Evolutionary conservation across 768 basidiomycete genomes (phyloP).

Genomic region (Agaricus blazei): DNA sequence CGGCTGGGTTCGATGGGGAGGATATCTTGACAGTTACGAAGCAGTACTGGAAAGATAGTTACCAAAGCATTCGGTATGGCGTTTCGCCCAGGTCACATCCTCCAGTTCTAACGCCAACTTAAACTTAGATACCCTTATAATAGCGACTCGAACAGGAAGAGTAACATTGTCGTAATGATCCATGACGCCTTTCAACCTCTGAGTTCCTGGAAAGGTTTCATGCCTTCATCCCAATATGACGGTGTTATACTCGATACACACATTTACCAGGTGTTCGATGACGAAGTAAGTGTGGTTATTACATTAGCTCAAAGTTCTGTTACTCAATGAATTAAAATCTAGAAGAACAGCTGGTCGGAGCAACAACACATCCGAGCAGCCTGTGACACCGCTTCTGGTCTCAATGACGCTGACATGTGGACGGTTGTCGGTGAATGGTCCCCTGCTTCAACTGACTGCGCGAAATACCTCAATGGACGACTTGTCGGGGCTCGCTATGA

Average conservation of each 20-base stretch:
- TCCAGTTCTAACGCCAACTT: background rate
- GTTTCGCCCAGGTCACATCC: background rate
- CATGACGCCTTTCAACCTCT: conserved; percentile 76
- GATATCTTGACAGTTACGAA: conserved; percentile 42
- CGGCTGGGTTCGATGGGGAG: conserved; percentile 56
- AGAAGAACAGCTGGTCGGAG: conserved; percentile 25
- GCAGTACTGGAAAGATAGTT: conserved; percentile 66
- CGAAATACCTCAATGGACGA: conserved; percentile 80
- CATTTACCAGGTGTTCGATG: conserved; percentile 68
- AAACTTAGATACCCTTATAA: conserved; percentile 28
- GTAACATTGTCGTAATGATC: conserved; percentile 60
- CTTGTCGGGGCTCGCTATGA: conserved; percentile 63
- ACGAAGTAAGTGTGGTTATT: conserved; percentile 33
- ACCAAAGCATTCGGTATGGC: conserved; percentile 57
- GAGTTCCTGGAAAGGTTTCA: conserved; percentile 62
- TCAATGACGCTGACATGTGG: conserved; percentile 61
- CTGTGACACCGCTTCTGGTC: conserved; percentile 38
- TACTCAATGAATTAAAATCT: background rate
- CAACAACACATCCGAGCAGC: conserved; percentile 53
- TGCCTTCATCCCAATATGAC: conserved; percentile 40
- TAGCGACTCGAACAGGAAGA: conserved; percentile 28
- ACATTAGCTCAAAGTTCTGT: background rate
- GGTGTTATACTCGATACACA: conserved; percentile 79
- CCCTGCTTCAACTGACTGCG: conserved; percentile 69
- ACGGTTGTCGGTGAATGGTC: conserved; percentile 86